A percentile compares a stretch with the other conserved stretches of the same genome.
Conservation (phyloP, 2,329 filamentous ascomycete genomes). For the Colletotrichum spinosum region DNA sequence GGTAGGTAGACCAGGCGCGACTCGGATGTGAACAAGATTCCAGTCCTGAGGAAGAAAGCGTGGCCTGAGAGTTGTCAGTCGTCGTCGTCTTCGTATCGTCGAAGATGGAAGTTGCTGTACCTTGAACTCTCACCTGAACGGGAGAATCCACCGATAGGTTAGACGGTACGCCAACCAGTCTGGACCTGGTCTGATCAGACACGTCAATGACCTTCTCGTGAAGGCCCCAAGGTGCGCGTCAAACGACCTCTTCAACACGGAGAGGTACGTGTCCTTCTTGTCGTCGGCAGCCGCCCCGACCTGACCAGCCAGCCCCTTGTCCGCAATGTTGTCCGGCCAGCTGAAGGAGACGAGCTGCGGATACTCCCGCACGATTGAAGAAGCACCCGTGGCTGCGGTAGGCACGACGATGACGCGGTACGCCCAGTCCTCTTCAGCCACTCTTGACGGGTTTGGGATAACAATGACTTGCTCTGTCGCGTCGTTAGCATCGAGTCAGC, state of each 20-base stretch:
- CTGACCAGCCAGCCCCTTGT: constrained; percentile 4
- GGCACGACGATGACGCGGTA: background rate
- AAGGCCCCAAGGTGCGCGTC: constrained; percentile 6
- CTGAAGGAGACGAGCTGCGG: constrained; percentile 21
- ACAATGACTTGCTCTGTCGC: constrained; percentile 1
- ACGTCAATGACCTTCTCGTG: constrained; percentile 6
- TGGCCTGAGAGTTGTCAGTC: background rate
- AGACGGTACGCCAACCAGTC: rapidly evolving
- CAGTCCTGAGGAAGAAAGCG: background rate
- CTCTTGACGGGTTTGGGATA: rapidly evolving
- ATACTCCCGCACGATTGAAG: constrained; percentile 7
- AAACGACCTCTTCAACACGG: background rate
- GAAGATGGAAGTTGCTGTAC: background rate
- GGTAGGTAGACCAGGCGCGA: background rate
- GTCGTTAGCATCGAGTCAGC: background rate
- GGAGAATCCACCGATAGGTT: background rate
- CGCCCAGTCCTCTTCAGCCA: rapidly evolving
- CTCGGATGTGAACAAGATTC: constrained; percentile 3
- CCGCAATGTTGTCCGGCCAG: constrained; percentile 5
- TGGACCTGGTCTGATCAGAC: background rate
- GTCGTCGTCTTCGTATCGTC: background rate
- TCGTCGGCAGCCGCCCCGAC: background rate
- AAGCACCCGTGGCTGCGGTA: background rate
- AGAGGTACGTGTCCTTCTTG: background rate
- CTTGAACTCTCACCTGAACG: background rate